A percentile compares a stretch with the other conserved stretches of the same genome.
Conservation (phyloP, 1,139 yeast genomes). For the Hansenula lynferdii region DNA sequence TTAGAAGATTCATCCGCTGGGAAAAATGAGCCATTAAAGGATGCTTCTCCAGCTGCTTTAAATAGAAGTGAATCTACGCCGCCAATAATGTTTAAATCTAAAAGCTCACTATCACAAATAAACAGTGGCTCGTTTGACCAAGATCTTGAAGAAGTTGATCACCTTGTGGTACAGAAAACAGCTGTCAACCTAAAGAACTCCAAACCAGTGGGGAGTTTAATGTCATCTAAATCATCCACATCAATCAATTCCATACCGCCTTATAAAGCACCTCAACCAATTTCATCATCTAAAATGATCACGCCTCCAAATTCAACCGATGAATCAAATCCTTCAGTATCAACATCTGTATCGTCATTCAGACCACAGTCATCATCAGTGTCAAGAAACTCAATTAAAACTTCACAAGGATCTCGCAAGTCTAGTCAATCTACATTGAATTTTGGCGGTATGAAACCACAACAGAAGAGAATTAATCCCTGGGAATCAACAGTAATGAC, state of each 20-base stretch:
- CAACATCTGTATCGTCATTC: no score
- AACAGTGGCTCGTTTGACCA: conserved; percentile 6
- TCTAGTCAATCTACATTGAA: conserved; percentile 9
- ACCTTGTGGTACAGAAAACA: conserved; percentile 1
- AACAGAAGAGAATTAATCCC: conserved; percentile 14
- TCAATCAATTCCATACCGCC: no score
- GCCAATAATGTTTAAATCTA: not conserved
- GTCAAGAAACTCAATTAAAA: no score
- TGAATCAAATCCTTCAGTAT: no score
- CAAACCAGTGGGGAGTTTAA: conserved; percentile 10
- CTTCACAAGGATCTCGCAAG: not conserved
- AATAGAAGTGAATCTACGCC: not conserved
- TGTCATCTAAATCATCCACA: no score
- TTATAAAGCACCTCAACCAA: not conserved
- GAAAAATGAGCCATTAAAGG: conserved; percentile 2
- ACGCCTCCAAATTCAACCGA: not conserved
- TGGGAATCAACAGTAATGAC: conserved; percentile 10
- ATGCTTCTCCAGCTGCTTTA: not conserved
- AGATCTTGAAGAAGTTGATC: conserved; percentile 9
- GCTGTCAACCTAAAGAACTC: conserved; percentile 15
- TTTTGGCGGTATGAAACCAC: conserved; percentile 7
- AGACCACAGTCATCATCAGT: no score
- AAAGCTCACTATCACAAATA: conserved; percentile 2
- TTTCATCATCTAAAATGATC: not conserved
- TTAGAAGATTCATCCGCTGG: no score